Evolutionary conservation across 2,329 filamentous ascomycete species (phyloP).

Genomic region (Capronia coronata): DNA sequence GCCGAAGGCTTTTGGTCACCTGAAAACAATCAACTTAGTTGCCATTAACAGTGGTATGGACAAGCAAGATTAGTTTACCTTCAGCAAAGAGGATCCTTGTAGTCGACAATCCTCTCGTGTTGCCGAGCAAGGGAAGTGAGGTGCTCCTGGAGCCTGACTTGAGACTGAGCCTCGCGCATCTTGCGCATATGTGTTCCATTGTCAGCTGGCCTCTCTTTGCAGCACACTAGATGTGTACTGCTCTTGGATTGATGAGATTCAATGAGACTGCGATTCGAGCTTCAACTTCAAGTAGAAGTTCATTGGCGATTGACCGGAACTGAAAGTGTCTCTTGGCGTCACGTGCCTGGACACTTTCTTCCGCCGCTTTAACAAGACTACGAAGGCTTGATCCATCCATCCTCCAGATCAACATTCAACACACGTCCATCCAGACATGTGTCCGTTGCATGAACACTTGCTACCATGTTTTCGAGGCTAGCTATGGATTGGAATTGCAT

Average conservation of each 20-base stretch:
- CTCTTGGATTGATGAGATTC: not conserved
- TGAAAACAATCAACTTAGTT: not conserved
- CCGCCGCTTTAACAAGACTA: not conserved
- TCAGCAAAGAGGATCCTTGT: slow-evolving; percentile 5
- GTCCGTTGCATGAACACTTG: no score
- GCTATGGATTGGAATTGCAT: no score
- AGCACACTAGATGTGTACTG: not conserved
- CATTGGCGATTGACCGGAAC: not conserved
- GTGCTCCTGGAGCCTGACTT: not conserved
- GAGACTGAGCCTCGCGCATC: slow-evolving; percentile 17
- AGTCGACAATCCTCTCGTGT: slow-evolving; percentile 11
- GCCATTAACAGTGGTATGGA: not conserved
- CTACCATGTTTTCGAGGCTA: no score
- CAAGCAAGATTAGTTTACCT: slow-evolving; percentile 4
- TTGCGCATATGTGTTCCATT: slow-evolving; percentile 17
- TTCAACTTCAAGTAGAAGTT: not conserved
- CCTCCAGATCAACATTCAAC: no score
- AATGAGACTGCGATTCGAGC: not conserved
- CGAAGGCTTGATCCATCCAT: no score
- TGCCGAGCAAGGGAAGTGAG: not conserved
- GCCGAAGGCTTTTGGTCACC: slow-evolving; percentile 1
- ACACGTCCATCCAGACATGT: no score
- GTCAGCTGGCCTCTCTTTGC: not conserved
- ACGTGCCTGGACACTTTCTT: not conserved
- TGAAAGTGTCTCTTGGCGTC: not conserved